These are phyloP conservation scores for Carex parvula DNA, from an alignment of 176 grass and related monocot genomes.

Conservation along the genomic window DNA sequence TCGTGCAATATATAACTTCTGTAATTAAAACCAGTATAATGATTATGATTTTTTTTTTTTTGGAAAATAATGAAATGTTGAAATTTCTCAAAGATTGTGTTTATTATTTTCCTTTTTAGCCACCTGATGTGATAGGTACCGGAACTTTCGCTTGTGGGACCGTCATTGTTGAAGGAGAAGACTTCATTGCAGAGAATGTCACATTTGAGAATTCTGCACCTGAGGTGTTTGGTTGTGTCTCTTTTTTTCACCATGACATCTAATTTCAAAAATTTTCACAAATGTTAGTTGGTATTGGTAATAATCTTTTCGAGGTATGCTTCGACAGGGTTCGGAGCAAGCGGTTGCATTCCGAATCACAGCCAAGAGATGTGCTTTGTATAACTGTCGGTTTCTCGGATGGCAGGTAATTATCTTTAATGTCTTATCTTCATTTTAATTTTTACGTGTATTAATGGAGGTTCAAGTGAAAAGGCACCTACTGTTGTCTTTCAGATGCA, in stretches of 20 bases:
- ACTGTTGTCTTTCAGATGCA: not conserved
- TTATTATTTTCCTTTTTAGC: conserved; percentile 27
- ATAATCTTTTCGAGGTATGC: conserved; percentile 15
- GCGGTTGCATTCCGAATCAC: conserved; percentile 81
- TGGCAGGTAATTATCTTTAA: conserved; percentile 53
- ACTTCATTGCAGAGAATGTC: conserved; percentile 94
- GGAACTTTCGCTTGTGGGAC: conserved; percentile 92
- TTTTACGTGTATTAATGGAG: not conserved
- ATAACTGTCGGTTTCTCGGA: conserved; percentile 83
- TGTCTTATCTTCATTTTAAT: not conserved
- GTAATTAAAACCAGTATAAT: not conserved
- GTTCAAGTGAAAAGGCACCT: not conserved
- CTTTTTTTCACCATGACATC: not conserved
- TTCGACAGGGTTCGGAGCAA: conserved; percentile 74
- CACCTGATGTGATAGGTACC: conserved; percentile 79
- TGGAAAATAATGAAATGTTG: not conserved
- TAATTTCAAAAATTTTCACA: not conserved
- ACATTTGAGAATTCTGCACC: conserved; percentile 93
- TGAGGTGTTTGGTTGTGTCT: conserved; percentile 47
- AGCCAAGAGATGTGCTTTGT: conserved; percentile 86
- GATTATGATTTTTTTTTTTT: not conserved
- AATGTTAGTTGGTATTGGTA: not conserved
- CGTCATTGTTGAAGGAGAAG: conserved; percentile 72
- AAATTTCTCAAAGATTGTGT: not conserved
- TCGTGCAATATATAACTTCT: not conserved